Evolutionary conservation across 352 stramenopile species (phyloP).

Genomic region (Phytophthora fragariaefolia): DNA sequence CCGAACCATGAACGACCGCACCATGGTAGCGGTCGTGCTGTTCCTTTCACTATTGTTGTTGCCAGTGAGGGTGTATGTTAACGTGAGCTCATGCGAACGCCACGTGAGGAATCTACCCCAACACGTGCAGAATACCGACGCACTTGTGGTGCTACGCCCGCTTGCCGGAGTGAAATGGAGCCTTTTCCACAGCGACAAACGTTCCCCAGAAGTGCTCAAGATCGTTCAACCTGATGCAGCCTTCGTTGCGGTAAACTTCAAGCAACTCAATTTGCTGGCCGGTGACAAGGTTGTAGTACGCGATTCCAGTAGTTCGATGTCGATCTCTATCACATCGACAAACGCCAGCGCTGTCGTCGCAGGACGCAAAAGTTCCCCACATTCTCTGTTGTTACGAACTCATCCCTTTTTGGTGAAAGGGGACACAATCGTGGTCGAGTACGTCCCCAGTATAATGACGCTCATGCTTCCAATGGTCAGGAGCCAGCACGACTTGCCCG

Average conservation of each 20-base stretch:
- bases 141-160: conserved; percentile 26
- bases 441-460: conserved; percentile 58
- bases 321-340: conserved; percentile 14
- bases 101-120: not conserved
- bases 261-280: conserved; percentile 33
- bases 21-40: conserved; percentile 5
- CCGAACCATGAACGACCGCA: not conserved
- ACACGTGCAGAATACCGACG: conserved; percentile 21
- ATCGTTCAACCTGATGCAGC: conserved; percentile 29
- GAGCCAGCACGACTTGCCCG: conserved; percentile 23
- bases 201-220: conserved; percentile 14
- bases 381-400: conserved; percentile 38
- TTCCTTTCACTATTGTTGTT: conserved; percentile 29
- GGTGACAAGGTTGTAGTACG: conserved; percentile 42
- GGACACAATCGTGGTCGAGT: conserved; percentile 49
- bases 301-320: conserved; percentile 19
- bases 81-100: conserved; percentile 15
- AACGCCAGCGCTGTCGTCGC: conserved; percentile 19
- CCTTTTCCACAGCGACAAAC: conserved; percentile 18
- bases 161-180: conserved; percentile 30
- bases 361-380: conserved; percentile 17
- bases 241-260: conserved; percentile 43
- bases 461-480: conserved; percentile 45
- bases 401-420: conserved; percentile 56
- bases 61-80: conserved; percentile 15